Conservation (phyloP, 2,329 filamentous ascomycete species). For the Talaromyces sp. region DNA sequence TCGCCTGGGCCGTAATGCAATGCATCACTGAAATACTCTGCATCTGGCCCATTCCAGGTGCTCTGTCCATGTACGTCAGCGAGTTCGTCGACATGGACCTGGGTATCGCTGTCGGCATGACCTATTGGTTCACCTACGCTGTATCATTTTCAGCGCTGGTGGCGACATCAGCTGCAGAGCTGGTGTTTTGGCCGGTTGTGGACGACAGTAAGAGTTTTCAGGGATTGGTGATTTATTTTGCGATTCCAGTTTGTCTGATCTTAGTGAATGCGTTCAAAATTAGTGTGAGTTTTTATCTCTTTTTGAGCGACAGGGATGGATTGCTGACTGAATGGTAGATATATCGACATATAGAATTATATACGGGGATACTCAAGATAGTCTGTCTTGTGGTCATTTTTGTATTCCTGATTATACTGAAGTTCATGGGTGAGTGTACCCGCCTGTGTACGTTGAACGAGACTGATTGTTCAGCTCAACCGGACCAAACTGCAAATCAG, state of each 20-base stretch:
- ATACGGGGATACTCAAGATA: slow-evolving; percentile 8
- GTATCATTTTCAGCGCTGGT: slow-evolving; percentile 30
- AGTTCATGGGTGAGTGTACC: slow-evolving; percentile 12
- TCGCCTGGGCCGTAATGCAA: slow-evolving; percentile 38
- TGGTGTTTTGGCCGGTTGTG: slow-evolving; percentile 27
- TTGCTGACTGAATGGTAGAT: slow-evolving; percentile 1
- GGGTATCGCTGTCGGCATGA: slow-evolving; percentile 34
- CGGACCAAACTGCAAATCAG: background rate
- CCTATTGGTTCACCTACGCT: slow-evolving; percentile 37
- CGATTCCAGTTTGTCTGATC: slow-evolving; percentile 24
- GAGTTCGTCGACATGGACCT: slow-evolving; percentile 38
- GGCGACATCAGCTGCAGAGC: slow-evolving; percentile 26
- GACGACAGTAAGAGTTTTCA: slow-evolving; percentile 22
- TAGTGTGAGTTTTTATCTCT: background rate
- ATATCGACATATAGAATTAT: slow-evolving; percentile 13
- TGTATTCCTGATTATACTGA: slow-evolving; percentile 13
- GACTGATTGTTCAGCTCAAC: background rate
- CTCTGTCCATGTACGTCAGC: slow-evolving; percentile 35
- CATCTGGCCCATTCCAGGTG: slow-evolving; percentile 39
- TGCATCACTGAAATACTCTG: slow-evolving; percentile 39
- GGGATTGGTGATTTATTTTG: slow-evolving; percentile 24
- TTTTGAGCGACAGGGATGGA: no score
- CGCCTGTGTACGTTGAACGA: background rate
- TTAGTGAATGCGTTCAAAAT: slow-evolving; percentile 15
- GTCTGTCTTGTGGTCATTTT: slow-evolving; percentile 13